Base-by-base conservation (phyloP, 2,329 filamentous ascomycete species). In the Zasmidium cellare region DNA sequence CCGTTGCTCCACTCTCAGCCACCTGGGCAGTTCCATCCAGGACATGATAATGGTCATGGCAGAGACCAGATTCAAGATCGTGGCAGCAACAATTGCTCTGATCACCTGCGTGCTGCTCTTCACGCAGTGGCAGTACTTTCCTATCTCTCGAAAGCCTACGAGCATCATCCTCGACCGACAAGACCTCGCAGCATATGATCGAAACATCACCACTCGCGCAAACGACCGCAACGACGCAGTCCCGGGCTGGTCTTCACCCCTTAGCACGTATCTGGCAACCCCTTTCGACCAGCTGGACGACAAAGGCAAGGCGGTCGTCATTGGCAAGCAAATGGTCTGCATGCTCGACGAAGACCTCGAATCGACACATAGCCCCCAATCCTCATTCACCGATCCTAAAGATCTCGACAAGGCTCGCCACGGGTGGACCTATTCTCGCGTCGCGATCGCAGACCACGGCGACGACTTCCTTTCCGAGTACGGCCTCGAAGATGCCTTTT, bases 151-250 rank as follows among this genome's bases (percentile, higher is more conserved):
- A 41, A 3, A 41, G 11, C 35, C 35, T 18, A 16, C 35, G 16
- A 3, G 6, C 16, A 6, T 16, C 11, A 14, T 41, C 6, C 12
- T 41, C n/a, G 5, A 41, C 7, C 7, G 7, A 41, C 35, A 14
- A 9, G n/a, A 41, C 16, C 3, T 41, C 5, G 12, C n/a, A 5
- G 11, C 35, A 9, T 5, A 16, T 14, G n/a, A 41, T 3, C 16
- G 7, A 24, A 51, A 38, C 2, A 23, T 51, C 25, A 20, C 25
- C 12, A 9, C n/a, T 38, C 25, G 48, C 14, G 48, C 48, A 14
- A 51, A 51, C n/a, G 48, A 51, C 22, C n/a, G 48, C 9, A 51
- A 51, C 48, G 25, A 51, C 25, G 35, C n/a, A 19, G 14, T 35
- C 35, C 48, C 48, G 18, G 35, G 35, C 23, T 51, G 24, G 24